Conservation (phyloP, 108 stramenopile species). For the Skeletonema potamos region DNA sequence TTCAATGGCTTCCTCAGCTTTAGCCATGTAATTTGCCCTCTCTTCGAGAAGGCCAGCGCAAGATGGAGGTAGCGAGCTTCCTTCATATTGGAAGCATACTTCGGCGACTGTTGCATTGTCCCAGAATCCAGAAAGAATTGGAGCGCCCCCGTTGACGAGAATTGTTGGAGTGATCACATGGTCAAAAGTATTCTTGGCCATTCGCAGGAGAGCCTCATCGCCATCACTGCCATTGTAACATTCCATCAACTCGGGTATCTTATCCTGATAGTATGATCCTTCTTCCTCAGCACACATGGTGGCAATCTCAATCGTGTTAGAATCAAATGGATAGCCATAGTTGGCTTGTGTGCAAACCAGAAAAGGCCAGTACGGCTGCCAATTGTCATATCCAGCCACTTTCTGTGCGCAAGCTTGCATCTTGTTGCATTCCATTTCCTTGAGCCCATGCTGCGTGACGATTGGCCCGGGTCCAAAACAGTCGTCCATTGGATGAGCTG, state of each 20-base stretch:
- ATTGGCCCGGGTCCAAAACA: background rate
- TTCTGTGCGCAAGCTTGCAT: background rate
- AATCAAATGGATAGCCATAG: background rate
- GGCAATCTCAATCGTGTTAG: background rate
- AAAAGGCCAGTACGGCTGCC: background rate
- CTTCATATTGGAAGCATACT: background rate
- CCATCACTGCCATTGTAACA: background rate
- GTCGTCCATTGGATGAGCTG: background rate
- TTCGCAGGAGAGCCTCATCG: background rate
- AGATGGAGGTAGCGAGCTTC: background rate
- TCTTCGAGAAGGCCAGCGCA: background rate
- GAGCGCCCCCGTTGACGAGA: background rate
- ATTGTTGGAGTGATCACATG: background rate
- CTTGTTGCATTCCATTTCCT: background rate
- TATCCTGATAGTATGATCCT: background rate
- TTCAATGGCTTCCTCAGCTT: background rate
- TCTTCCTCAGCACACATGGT: background rate
- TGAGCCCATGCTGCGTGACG: background rate
- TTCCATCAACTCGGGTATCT: background rate
- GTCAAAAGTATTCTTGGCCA: background rate
- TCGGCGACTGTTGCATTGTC: background rate
- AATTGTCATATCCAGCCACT: background rate
- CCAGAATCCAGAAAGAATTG: background rate
- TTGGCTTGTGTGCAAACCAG: background rate
- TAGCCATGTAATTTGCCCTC: background rate